Evolutionary conservation across 768 basidiomycete species (phyloP).

Genomic region (Heimioporus sp.): DNA sequence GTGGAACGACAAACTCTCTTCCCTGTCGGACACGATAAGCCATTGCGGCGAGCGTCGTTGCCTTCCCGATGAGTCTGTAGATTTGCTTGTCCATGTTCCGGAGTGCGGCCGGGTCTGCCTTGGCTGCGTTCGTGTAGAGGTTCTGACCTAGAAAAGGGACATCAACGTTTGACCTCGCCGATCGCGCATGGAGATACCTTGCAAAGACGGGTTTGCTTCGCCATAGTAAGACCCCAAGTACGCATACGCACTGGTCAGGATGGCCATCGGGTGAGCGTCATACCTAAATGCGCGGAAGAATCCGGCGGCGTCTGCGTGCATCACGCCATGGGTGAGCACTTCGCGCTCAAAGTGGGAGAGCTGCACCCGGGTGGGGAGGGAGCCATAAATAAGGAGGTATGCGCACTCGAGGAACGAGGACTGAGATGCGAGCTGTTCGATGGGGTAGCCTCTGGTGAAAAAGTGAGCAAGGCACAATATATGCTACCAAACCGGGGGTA

Average conservation of each 20-base stretch:
- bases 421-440: conserved; percentile 82
- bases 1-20: conserved; percentile 82
- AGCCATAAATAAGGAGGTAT: conserved; percentile 87
- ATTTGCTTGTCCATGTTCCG: conserved; percentile 91
- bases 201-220: conserved; percentile 86
- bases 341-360: conserved; percentile 66
- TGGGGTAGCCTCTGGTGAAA: conserved; percentile 75
- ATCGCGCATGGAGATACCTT: conserved; percentile 44
- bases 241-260: conserved; percentile 82
- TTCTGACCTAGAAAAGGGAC: conserved; percentile 54
- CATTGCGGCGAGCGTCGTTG: conserved; percentile 91
- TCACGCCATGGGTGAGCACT: conserved; percentile 71
- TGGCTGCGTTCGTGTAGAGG: conserved; percentile 71
- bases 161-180: conserved; percentile 2
- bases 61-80: conserved; percentile 83
- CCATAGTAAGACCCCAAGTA: conserved; percentile 86
- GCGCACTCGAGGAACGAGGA: conserved; percentile 81
- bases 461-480: neutral
- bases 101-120: conserved; percentile 62
- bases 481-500: neutral
- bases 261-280: conserved; percentile 92
- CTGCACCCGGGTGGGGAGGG: conserved; percentile 64
- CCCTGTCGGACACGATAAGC: conserved; percentile 92
- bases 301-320: conserved; percentile 65
- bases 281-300: conserved; percentile 79